phyloP scores from a whole-genome alignment of 1,284 basidiomycete species.

The Cystobasidiaceae sp. region DNA sequence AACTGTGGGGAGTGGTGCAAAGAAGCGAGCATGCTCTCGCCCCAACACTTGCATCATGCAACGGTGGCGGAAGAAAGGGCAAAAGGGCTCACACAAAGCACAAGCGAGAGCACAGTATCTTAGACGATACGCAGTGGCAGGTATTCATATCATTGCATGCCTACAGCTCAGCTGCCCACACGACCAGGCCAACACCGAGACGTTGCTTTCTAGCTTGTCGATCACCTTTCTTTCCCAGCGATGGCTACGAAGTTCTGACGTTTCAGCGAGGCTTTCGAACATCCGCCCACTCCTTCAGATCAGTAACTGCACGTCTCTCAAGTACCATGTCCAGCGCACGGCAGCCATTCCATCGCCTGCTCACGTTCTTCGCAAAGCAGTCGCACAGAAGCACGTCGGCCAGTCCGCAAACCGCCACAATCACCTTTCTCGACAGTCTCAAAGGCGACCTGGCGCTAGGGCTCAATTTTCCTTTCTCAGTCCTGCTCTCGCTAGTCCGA shows the following conservation, averaged over 20 bases:
- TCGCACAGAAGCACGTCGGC: background rate
- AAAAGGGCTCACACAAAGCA: too few relatives aligned
- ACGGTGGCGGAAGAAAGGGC: too few relatives aligned
- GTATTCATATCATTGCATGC: too few relatives aligned
- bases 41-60: too few relatives aligned
- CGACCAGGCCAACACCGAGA: too few relatives aligned
- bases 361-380: slow-evolving; percentile 19
- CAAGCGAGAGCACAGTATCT: too few relatives aligned
- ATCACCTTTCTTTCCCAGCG: background rate
- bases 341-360: slow-evolving; percentile 21
- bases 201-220: background rate
- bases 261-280: background rate
- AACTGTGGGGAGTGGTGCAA: background rate
- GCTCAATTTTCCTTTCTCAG: slow-evolving; percentile 20
- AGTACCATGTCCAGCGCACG: background rate
- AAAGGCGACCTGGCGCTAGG: slow-evolving; percentile 20
- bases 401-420: too few relatives aligned
- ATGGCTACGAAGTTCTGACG: background rate
- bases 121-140: too few relatives aligned
- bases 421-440: slow-evolving; percentile 22
- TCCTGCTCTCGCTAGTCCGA: slow-evolving; percentile 8
- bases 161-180: too few relatives aligned
- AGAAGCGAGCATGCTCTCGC: background rate
- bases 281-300: background rate
- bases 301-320: too few relatives aligned